phyloP scores from a whole-genome alignment of 805 yeast genomes.

The Candida maris region DNA sequence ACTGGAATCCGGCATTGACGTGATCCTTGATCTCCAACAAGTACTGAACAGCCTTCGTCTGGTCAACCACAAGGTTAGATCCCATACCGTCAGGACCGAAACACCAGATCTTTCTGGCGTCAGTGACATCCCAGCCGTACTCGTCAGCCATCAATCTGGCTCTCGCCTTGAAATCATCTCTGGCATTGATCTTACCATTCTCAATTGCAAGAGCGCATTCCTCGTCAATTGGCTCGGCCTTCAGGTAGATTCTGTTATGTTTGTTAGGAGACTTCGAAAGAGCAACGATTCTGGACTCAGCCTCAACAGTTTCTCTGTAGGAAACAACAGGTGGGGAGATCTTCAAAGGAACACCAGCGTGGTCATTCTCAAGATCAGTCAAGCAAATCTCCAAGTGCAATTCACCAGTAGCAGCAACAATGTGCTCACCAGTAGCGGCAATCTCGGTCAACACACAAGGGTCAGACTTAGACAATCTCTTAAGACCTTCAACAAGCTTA shows the following conservation, averaged over 20 bases:
- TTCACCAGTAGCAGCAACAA: slow-evolving; percentile 99
- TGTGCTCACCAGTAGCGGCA: slow-evolving; percentile 96
- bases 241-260: slow-evolving; percentile 99
- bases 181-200: slow-evolving; percentile 84
- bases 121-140: slow-evolving; percentile 99
- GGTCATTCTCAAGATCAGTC: slow-evolving; percentile 94
- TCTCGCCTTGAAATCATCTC: slow-evolving; percentile 98
- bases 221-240: slow-evolving; percentile 95
- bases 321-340: slow-evolving; percentile 97
- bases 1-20: slow-evolving; percentile 99
- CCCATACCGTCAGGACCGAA: slow-evolving; percentile 99
- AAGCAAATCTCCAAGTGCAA: slow-evolving; percentile 98
- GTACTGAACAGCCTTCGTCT: slow-evolving; percentile 99
- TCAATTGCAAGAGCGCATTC: slow-evolving; percentile 91
- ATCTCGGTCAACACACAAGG: slow-evolving; percentile 93
- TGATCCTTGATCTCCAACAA: slow-evolving; percentile 98
- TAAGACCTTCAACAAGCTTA: slow-evolving; percentile 99
- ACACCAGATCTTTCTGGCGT: slow-evolving; percentile 99
- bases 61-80: slow-evolving; percentile 98
- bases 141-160: slow-evolving; percentile 99
- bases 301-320: slow-evolving; percentile 97
- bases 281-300: slow-evolving; percentile 92
- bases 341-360: slow-evolving; percentile 99
- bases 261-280: slow-evolving; percentile 99
- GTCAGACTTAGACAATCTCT: slow-evolving; percentile 99